Base-by-base conservation (phyloP, 164 flowering plant species). In the Nelumbo lutea region DNA sequence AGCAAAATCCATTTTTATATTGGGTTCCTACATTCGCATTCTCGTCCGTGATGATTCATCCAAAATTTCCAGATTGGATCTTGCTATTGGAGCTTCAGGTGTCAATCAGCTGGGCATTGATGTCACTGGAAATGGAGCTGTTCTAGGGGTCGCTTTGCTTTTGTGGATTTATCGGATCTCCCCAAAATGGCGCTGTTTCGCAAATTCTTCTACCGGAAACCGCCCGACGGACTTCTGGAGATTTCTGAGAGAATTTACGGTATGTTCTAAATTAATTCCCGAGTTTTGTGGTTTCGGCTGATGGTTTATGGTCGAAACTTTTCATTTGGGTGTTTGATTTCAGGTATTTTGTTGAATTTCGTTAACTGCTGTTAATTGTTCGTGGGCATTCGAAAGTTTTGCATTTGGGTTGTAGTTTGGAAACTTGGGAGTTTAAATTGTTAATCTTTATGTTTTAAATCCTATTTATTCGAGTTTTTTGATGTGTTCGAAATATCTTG, bases 171-270 rank as follows among this genome's bases (percentile, higher is more conserved):
- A 38, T 38, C 42, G 62, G 43, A 42, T 9, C 8, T 6, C 4
- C 11, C 9, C 11, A 13, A 62, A 8, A 86, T 88, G 93, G 88
- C 90, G 11, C 70, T 85, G 77, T 85, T 85, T 65, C 68, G 87
- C 59, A 85, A 76, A 73, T 76, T 86, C 70, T 88, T 86, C 59
- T 81, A 76, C 70, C 46, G 80, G 76, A 88, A 86, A 74, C 92
- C 88, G 42, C 90, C 90, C n/a, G 92, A 88, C 46, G 87, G 88
- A 76, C 83, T 88, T 9, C 70, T 86, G 72, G 92, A 86, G 79
- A 83, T 85, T 73, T 77, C 85, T 38, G 90, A 88, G 55, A 76
- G 87, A 72, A 89, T 88, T 68, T 83, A 72, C 68, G 93, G 90
- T 88, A 81, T 9, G 80, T 46, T 50, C 27, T 27, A 27, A 0